Conservation (phyloP, 73 alveolate species). For the Durusdinium trenchii region DNA sequence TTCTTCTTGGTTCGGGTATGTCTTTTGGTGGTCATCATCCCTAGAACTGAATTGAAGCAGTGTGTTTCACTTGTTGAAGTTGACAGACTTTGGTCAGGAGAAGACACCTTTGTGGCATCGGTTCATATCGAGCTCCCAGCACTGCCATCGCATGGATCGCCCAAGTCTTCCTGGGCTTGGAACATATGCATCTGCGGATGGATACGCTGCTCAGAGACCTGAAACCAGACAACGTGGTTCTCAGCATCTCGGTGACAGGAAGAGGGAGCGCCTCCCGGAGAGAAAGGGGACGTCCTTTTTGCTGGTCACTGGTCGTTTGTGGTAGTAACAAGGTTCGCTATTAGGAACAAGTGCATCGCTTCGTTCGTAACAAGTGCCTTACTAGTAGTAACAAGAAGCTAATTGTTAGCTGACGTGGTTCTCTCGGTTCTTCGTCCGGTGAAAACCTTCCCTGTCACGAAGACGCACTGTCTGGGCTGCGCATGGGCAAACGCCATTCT, state of each 20-base stretch:
- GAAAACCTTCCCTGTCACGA: too few relatives aligned
- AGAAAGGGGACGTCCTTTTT: too few relatives aligned
- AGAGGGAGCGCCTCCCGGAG: too few relatives aligned
- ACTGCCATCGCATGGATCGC: slow-evolving; percentile 72
- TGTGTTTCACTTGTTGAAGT: not conserved
- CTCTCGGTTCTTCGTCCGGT: too few relatives aligned
- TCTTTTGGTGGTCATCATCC: not conserved
- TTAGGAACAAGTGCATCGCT: too few relatives aligned
- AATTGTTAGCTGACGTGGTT: too few relatives aligned
- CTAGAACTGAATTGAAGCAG: not conserved
- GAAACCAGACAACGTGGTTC: slow-evolving; percentile 78
- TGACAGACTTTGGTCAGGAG: not conserved
- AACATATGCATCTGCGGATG: slow-evolving; percentile 89
- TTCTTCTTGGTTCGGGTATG: not conserved
- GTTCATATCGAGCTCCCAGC: slow-evolving; percentile 36
- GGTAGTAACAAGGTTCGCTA: too few relatives aligned
- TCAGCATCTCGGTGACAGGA: slow-evolving; percentile 24
- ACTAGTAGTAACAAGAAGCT: too few relatives aligned
- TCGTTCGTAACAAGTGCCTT: too few relatives aligned
- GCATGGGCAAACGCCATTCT: too few relatives aligned
- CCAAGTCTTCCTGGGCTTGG: slow-evolving; percentile 80
- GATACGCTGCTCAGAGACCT: slow-evolving; percentile 51
- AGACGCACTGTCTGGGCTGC: too few relatives aligned
- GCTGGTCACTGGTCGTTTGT: too few relatives aligned
- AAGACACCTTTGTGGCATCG: not conserved